Conservation (phyloP, 805 yeast genomes). For the Teunomyces aglyptinius region DNA sequence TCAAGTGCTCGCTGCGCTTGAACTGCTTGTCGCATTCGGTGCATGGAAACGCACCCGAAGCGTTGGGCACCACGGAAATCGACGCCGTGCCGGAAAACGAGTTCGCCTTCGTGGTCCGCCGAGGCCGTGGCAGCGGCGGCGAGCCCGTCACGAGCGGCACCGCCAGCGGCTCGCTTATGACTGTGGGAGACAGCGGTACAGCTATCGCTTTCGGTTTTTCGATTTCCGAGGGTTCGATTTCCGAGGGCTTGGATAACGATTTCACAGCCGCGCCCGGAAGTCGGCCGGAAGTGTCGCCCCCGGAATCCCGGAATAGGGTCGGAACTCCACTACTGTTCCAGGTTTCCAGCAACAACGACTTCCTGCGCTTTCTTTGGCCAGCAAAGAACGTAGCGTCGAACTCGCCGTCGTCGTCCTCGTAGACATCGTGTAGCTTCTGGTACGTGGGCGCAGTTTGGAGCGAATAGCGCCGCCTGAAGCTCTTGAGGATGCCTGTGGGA, state of each 20-base stretch:
- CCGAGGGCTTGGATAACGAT: neutral
- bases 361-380: conserved; percentile 1
- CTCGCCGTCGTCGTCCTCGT: conserved; percentile 3
- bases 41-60: conserved; percentile 33
- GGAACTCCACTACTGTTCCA: neutral
- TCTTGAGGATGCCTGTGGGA: conserved; percentile 31
- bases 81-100: conserved; percentile 3
- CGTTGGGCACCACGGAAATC: conserved; percentile 9
- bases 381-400: neutral
- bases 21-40: conserved; percentile 42
- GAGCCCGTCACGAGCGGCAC: neutral
- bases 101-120: conserved; percentile 2
- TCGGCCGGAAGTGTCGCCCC: neutral
- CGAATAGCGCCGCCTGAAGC: conserved; percentile 3
- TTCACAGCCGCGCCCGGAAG: neutral
- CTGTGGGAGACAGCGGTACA: neutral
- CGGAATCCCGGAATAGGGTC: neutral
- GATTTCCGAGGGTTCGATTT: neutral
- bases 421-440: neutral
- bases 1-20: conserved; percentile 43
- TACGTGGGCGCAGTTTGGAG: conserved; percentile 3
- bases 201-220: neutral
- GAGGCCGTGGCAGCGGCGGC: neutral
- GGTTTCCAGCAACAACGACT: neutral
- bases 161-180: neutral